Evolutionary conservation across 2,329 filamentous ascomycete species (phyloP).

Genomic region (Xylaria sp.): DNA sequence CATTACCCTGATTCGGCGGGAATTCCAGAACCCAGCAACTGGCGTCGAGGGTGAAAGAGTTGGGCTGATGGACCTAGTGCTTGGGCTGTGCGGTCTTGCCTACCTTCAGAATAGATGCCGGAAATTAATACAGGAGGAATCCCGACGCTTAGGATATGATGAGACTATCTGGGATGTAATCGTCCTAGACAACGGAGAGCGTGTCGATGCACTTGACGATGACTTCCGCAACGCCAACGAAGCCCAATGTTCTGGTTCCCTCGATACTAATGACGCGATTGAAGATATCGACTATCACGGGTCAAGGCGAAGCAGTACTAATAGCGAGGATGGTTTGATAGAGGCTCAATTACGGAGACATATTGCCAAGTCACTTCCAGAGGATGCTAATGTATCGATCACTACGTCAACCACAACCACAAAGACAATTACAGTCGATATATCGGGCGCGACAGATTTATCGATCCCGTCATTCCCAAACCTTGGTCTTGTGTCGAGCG

Average conservation of each 20-base stretch:
- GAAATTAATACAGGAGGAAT: conserved; percentile 57
- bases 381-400: conserved; percentile 64
- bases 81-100: conserved; percentile 65
- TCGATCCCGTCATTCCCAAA: conserved; percentile 62
- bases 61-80: conserved; percentile 64
- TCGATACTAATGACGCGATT: conserved; percentile 39
- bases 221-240: conserved; percentile 42
- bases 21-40: conserved; percentile 68
- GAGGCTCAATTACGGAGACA: conserved; percentile 58
- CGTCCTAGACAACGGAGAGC: conserved; percentile 62
- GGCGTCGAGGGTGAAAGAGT: conserved; percentile 64
- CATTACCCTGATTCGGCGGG: conserved; percentile 65
- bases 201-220: conserved; percentile 59
- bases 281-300: conserved; percentile 46
- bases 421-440: conserved; percentile 69
- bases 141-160: conserved; percentile 53
- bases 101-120: conserved; percentile 65
- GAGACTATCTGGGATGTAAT: conserved; percentile 72
- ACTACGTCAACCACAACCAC: conserved; percentile 64
- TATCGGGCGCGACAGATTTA: conserved; percentile 58
- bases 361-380: conserved; percentile 60
- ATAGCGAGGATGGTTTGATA: conserved; percentile 51
- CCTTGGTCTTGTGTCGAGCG: conserved; percentile 61
- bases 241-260: conserved; percentile 33
- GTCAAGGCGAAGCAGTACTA: conserved; percentile 30